phyloP scores from a whole-genome alignment of 1,139 yeast genomes.

The Saccharomycopsis hybrid region DNA sequence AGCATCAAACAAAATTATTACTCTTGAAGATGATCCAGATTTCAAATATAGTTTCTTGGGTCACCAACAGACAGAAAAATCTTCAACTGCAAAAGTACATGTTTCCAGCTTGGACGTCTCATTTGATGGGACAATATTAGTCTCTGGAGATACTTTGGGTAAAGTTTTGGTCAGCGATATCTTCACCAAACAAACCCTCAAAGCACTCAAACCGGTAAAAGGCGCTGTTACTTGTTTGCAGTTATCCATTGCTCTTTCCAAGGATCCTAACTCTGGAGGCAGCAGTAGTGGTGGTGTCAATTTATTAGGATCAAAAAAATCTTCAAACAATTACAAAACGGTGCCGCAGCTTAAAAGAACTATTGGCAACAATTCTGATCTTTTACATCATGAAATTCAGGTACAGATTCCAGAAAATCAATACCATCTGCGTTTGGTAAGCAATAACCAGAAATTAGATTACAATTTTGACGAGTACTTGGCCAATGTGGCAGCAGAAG shows the following conservation, averaged over 20 bases:
- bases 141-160: constrained; percentile 74
- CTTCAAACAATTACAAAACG: constrained; percentile 25
- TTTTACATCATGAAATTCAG: constrained; percentile 45
- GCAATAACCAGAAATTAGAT: constrained; percentile 14
- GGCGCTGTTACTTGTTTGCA: constrained; percentile 14
- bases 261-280: constrained; percentile 1
- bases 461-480: constrained; percentile 39
- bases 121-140: constrained; percentile 66
- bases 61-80: constrained; percentile 36
- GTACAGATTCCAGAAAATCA: constrained; percentile 32
- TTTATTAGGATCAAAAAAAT: constrained; percentile 3
- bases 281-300: constrained; percentile 3
- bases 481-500: constrained; percentile 42
- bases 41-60: constrained; percentile 50
- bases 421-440: constrained; percentile 4
- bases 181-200: constrained; percentile 68
- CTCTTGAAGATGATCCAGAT: constrained; percentile 46
- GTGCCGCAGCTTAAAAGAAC: constrained; percentile 58
- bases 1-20: constrained; percentile 37
- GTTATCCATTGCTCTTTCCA: constrained; percentile 1
- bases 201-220: constrained; percentile 49
- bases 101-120: constrained; percentile 55
- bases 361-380: constrained; percentile 36
- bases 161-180: constrained; percentile 64
- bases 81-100: constrained; percentile 24